These are phyloP conservation scores for Neurospora sp. DNA, from an alignment of 2,329 filamentous ascomycete species.

Conservation along the genomic window DNA sequence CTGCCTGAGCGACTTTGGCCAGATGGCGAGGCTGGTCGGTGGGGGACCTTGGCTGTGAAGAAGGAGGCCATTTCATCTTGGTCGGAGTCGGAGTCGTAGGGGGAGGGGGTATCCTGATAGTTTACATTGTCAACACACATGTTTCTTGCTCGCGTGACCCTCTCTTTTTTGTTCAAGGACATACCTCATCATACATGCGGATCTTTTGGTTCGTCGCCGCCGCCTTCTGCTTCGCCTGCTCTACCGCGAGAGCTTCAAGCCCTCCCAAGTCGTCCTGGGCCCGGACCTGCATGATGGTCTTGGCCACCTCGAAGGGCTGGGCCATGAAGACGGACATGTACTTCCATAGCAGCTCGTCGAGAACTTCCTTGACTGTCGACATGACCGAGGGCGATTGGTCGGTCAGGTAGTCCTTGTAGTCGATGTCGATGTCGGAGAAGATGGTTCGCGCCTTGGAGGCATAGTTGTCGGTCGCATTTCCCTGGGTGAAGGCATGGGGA, in stretches of 20 bases:
- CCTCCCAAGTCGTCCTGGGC: slow-evolving; percentile 41
- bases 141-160: not conserved
- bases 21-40: slow-evolving; percentile 43
- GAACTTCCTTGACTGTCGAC: slow-evolving; percentile 62
- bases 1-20: slow-evolving; percentile 24
- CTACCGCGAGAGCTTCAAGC: slow-evolving; percentile 18
- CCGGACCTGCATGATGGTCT: slow-evolving; percentile 78
- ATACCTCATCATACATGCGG: slow-evolving; percentile 19
- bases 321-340: slow-evolving; percentile 83
- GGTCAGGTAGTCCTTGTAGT: slow-evolving; percentile 80
- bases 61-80: slow-evolving; percentile 67
- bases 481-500: slow-evolving; percentile 35
- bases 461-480: slow-evolving; percentile 36
- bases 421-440: slow-evolving; percentile 82
- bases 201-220: slow-evolving; percentile 11
- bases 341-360: slow-evolving; percentile 84
- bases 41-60: slow-evolving; percentile 57
- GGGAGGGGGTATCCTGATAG: slow-evolving; percentile 11
- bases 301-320: slow-evolving; percentile 95
- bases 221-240: slow-evolving; percentile 22
- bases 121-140: not conserved
- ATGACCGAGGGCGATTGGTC: slow-evolving; percentile 67
- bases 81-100: slow-evolving; percentile 58
- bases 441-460: slow-evolving; percentile 68
- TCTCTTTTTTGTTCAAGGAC: slow-evolving; percentile 7